Percentiles rank a stretch among this genome's conserved stretches.
These are phyloP conservation scores for Cladosporium oxysporum DNA, from an alignment of 2,329 filamentous ascomycete genomes.

Conservation along the genomic window DNA sequence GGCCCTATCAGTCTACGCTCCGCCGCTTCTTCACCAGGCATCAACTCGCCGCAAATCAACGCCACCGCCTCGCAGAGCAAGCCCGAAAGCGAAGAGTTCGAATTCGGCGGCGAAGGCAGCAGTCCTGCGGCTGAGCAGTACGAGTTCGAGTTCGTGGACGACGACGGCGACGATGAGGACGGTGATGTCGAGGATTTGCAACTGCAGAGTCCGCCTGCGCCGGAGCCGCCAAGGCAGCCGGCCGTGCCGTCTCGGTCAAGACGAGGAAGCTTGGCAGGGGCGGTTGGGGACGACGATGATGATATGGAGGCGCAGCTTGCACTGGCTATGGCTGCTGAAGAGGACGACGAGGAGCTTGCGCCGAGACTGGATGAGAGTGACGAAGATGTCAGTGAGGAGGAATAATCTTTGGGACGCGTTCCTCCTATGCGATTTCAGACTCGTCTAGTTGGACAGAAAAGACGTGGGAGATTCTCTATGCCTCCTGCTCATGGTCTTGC, in stretches of 20 bases:
- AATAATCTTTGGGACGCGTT: conserved; percentile 17
- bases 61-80: not conserved
- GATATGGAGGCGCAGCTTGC: conserved; percentile 47
- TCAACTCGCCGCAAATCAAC: conserved; percentile 25
- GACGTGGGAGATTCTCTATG: not conserved
- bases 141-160: conserved; percentile 35
- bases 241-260: conserved; percentile 25
- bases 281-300: conserved; percentile 41
- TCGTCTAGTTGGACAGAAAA: not conserved
- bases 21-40: conserved; percentile 42
- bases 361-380: conserved; percentile 44
- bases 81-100: conserved; percentile 8
- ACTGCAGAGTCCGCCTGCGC: conserved; percentile 32
- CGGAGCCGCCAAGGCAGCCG: conserved; percentile 28
- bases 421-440: not conserved
- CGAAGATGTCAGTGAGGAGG: conserved; percentile 41
- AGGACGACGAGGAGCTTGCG: conserved; percentile 28
- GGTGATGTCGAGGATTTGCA: conserved; percentile 38
- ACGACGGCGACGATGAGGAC: conserved; percentile 38
- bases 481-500: not conserved
- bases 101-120: conserved; percentile 6
- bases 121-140: conserved; percentile 25
- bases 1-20: conserved; percentile 48
- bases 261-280: conserved; percentile 26
- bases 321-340: conserved; percentile 41